These are phyloP conservation scores for Collybia sordida DNA, from an alignment of 768 basidiomycete genomes.

Conservation along the genomic window DNA sequence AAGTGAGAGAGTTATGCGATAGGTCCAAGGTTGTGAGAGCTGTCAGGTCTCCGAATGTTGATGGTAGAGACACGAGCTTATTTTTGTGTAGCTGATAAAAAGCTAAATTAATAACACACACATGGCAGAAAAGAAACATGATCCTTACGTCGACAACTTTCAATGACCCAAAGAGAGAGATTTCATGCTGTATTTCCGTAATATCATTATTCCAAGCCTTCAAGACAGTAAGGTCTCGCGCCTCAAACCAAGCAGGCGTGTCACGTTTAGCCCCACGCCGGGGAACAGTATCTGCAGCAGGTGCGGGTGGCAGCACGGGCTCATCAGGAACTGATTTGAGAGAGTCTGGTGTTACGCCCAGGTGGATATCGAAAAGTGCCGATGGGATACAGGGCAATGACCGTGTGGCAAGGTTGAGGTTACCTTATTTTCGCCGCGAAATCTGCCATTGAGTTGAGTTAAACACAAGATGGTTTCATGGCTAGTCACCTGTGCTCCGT, in stretches of 20 bases:
- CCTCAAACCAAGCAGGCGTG: conserved; percentile 76
- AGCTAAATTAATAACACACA: conserved; percentile 6
- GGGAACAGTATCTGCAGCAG: conserved; percentile 27
- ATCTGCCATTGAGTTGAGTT: conserved; percentile 49
- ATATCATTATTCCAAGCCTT: conserved; percentile 85
- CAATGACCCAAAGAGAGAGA: conserved; percentile 80
- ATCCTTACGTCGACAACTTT: conserved; percentile 74
- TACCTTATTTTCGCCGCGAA: conserved; percentile 46
- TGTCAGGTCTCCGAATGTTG: conserved; percentile 66
- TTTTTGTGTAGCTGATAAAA: conserved; percentile 70
- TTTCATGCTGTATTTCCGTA: conserved; percentile 75
- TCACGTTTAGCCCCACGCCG: conserved; percentile 41
- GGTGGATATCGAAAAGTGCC: conserved; percentile 76
- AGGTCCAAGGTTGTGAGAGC: conserved; percentile 69
- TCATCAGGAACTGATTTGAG: conserved; percentile 65
- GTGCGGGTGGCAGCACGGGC: conserved; percentile 44
- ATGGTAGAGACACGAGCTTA: conserved; percentile 58
- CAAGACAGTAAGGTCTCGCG: conserved; percentile 71
- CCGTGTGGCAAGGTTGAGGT: conserved; percentile 74
- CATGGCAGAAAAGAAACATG: background rate
- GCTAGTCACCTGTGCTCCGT: conserved; percentile 67
- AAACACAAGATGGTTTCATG: conserved; percentile 21
- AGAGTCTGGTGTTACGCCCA: conserved; percentile 71
- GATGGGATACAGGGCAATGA: conserved; percentile 73
- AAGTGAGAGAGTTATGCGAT: conserved; percentile 66